Conservation (phyloP, 1,139 yeast species). For the Taiozyma sp. region DNA sequence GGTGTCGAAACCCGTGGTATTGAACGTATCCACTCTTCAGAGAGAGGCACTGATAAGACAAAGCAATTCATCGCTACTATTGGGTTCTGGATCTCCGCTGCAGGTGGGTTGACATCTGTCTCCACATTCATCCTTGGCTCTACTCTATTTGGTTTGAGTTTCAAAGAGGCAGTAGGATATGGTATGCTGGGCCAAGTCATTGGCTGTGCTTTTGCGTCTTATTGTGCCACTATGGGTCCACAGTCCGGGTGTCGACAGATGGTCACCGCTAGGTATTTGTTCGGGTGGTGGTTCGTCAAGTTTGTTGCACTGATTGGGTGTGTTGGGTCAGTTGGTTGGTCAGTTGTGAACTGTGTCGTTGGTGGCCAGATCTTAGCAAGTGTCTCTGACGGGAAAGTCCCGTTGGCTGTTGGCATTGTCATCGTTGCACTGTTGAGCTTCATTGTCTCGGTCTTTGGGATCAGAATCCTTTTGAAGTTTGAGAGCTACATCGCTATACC, state of each 20-base stretch:
- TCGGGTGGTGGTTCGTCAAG: slow-evolving; percentile 83
- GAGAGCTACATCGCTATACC: slow-evolving; percentile 71
- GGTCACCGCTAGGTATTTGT: slow-evolving; percentile 74
- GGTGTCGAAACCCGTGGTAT: slow-evolving; percentile 83
- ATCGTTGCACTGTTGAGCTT: slow-evolving; percentile 66
- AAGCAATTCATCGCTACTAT: slow-evolving; percentile 54
- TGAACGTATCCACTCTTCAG: slow-evolving; percentile 68
- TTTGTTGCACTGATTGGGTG: slow-evolving; percentile 64
- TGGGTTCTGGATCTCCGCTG: slow-evolving; percentile 80
- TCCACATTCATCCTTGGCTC: slow-evolving; percentile 78
- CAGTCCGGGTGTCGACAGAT: slow-evolving; percentile 83
- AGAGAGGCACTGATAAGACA: slow-evolving; percentile 47
- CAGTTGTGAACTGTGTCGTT: slow-evolving; percentile 76
- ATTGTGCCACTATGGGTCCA: slow-evolving; percentile 83
- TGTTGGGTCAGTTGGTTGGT: slow-evolving; percentile 79
- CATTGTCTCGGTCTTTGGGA: slow-evolving; percentile 70
- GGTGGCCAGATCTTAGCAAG: slow-evolving; percentile 79
- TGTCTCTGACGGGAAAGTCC: slow-evolving; percentile 57
- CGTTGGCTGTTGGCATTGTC: slow-evolving; percentile 69
- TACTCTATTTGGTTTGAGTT: slow-evolving; percentile 59
- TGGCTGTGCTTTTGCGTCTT: slow-evolving; percentile 76
- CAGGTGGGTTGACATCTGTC: slow-evolving; percentile 84
- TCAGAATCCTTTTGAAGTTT: slow-evolving; percentile 60
- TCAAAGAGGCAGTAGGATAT: slow-evolving; percentile 53
- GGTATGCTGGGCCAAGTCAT: slow-evolving; percentile 59